Base-by-base conservation (phyloP, 495 filamentous ascomycete genomes). In the Neurospora sp. region DNA sequence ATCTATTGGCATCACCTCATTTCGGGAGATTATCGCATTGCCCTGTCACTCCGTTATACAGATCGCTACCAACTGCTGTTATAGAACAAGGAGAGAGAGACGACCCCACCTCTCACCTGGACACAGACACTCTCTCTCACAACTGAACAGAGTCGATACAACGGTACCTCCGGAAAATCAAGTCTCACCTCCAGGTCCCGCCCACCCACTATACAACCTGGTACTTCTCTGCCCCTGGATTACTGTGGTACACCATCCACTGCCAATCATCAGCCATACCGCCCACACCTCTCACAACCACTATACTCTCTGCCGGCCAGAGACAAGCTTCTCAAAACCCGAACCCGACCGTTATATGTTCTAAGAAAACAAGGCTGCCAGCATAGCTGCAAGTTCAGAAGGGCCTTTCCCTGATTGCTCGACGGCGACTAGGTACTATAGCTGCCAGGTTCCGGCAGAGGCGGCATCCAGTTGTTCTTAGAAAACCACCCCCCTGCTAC, bases 361-460 rank as follows among this genome's bases (percentile, higher is more conserved):
- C 16, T 75, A 48, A 73, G 44, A 22, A 27, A 69, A 16, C 22
- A 69, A 69, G 70, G 70, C 42, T 69, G 65, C 68, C 73, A 73
- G 53, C 72, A 74, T 68, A 76, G 75, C 59, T 44, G 69, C 75
- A 75, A 74, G 45, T 41, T n/a, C 69, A 41, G 70, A 37, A 38
- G 39, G 44, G 40, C 35, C 27, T 18, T 75, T 77, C 74, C 74
- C 69, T 76, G 74, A 70, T 74, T 72, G 59, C 73, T 59, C 20
- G 53, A 65, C 53, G 35, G 65, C 42, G 41, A 72, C 22, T 6
- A n/a, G n/a, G n/a, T n/a, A 65, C 53, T 35, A 65, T 65, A 65
- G 59, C 35, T 69, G 70, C 73, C 74, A 73, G 40, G 37, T 72
- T 69, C 77, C 76, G 75, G 75, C 75, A 75, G 69, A 73, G 53